Evolutionary conservation across 129 eudicot genomes (phyloP), one percentile per base, ranked within the genome.

Genomic region (Saposhnikovia divaricata): DNA sequence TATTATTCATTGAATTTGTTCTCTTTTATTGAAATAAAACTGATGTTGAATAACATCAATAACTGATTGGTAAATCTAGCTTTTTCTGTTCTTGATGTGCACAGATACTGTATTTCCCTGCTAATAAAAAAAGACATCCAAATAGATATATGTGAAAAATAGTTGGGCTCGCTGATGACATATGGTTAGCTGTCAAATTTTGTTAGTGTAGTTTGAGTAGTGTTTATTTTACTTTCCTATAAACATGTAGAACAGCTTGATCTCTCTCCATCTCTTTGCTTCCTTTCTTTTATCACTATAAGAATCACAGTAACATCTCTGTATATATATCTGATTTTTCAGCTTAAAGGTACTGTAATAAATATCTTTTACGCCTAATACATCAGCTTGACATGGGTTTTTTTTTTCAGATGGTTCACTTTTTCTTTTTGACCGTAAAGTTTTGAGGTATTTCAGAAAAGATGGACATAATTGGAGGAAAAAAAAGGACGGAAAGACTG

Each of bases 381-480:
- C 46, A 71, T 38, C 38, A 25, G 80, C 45, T 81, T 83, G 81
- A 83, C 81, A 79, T 78, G 79, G 28, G 10, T 78, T 63, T 25
- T 61, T 74, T 80, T 80, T 81, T 85, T 68, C 88, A 96, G 99
- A 88, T 89, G 99, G 99, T 82, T 96, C 99, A 37, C 95, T 96
- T 48, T 92, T 96, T 89, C 98, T 96, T 66, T 96, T 96, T 87
- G 97, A 96, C 84, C 98, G 99, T 78, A 96, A 96, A 87, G 99
- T 92, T 16, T 84, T 96, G 78, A 86, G 99, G 75, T 89, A 88
- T 84, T 96, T 96, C 75, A 85, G 99, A 68, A 96, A 90, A 85
- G 99, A 96, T 86, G 97, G 98, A 84, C 99, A 96, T 81, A 92
- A 89, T 80, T 96, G 99, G 99, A 92, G 98, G 80, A 96, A 96